Evolutionary conservation across 257 asterid species (phyloP).

Genomic region (Leonotis leonurus): DNA sequence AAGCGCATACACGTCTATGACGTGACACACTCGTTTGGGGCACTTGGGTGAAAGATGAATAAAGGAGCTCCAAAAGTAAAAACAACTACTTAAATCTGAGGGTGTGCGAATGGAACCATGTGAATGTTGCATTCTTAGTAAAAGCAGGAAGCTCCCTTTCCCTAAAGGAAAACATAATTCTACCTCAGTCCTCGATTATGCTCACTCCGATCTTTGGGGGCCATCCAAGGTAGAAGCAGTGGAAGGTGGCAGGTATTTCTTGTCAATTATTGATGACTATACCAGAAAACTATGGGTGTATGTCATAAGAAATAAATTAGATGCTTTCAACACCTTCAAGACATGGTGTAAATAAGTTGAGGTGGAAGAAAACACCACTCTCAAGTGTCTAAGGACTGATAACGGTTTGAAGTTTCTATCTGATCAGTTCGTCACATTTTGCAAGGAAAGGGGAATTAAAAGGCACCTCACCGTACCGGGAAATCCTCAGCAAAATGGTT

Average conservation of each 20-base stretch:
- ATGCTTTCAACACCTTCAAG: background rate
- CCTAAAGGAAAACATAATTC: background rate
- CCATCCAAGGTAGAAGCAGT: background rate
- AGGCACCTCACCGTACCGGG: background rate
- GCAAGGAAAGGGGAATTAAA: background rate
- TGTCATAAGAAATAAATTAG: background rate
- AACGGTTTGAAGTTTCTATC: no score
- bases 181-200: background rate
- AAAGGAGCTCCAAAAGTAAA: no score
- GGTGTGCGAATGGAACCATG: background rate
- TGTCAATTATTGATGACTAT: background rate
- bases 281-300: background rate
- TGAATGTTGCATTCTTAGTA: background rate
- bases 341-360: background rate
- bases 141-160: background rate
- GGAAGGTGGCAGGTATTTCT: background rate
- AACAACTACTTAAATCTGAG: no score
- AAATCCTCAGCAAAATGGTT: background rate
- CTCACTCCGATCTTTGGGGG: background rate
- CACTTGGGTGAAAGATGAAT: no score
- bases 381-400: no score
- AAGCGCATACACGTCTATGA: no score
- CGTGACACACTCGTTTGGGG: no score
- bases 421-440: background rate
- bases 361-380: background rate